Evolutionary conservation across 306 rosid genomes (phyloP), one percentile per base, ranked within the genome.

Genomic region (Vicia villosa): DNA sequence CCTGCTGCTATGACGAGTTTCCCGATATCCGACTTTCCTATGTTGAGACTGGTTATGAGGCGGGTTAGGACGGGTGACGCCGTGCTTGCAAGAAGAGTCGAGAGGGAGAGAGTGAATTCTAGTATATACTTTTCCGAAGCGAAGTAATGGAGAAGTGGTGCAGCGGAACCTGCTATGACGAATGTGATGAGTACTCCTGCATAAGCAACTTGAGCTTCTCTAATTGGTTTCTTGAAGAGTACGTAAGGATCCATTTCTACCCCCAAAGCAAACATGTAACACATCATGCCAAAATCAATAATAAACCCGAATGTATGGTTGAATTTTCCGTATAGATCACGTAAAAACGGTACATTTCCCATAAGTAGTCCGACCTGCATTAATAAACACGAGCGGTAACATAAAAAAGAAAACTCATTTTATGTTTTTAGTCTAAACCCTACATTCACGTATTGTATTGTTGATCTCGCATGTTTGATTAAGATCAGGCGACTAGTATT

Each of bases 11-110:
- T 88, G 55, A 91, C 95, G 14, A 94, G 88, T 69, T 82, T 86
- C 14, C 98, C 99, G 11, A 94, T 94, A 77, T 94, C 99, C 0
- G 99, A 94, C 57, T 84, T 91, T 15, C 97, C 97, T 66, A 94
- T 89, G 52, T 91, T 94, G 61, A 82, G 88, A 22, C 62, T 76
- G 0, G 95, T 88, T 63, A 94, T 73, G 22, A 94, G 50, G 5
- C 95, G 95, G 0, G 99, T 94, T 9, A 94, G 76, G 6, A 94
- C 97, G 0, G 97, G 97, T 0, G 99, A 94, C 6, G 92, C 96
- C 0, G 99, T 88, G 84, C 95, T 71, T 0, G 96, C 83, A 41
- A 94, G 81, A 43, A 78, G 80, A 5, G 81, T 79, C 9, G 95
- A 83, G 73, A 91, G 74, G 52, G 85, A 65, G 55, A 94, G 75